Percentiles rank a stretch among this genome's conserved stretches.
These are phyloP conservation scores for Globisporangium canariense DNA, from an alignment of 352 stramenopile genomes.

Conservation along the genomic window DNA sequence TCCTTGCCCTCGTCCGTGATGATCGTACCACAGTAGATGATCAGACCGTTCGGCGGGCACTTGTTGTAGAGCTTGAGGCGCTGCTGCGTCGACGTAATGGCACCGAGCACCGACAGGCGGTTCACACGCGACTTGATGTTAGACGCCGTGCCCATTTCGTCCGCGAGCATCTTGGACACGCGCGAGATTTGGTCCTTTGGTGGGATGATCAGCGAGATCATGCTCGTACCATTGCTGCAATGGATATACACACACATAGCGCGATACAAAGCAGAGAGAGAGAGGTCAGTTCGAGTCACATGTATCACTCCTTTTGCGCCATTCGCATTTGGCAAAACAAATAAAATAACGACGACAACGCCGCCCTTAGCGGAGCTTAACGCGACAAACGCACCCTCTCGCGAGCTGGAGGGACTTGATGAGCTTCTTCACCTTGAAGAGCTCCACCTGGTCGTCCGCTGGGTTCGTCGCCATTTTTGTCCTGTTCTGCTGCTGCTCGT, in stretches of 20 bases:
- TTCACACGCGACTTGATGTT: slow-evolving; percentile 99
- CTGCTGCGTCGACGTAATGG: slow-evolving; percentile 99
- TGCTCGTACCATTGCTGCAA: slow-evolving; percentile 97
- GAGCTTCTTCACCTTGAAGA: slow-evolving; percentile 99
- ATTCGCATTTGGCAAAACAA: slow-evolving; percentile 11
- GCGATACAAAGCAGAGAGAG: background rate
- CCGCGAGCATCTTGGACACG: slow-evolving; percentile 97
- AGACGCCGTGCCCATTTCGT: slow-evolving; percentile 99
- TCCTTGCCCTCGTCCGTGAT: slow-evolving; percentile 99
- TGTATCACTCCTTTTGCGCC: background rate
- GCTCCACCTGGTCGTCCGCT: slow-evolving; percentile 95
- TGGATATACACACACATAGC: background rate
- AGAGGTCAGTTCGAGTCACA: background rate
- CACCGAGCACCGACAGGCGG: slow-evolving; percentile 95
- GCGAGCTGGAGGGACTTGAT: slow-evolving; percentile 97
- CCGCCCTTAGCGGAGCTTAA: background rate
- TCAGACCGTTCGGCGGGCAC: slow-evolving; percentile 95
- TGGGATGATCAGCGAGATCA: slow-evolving; percentile 99
- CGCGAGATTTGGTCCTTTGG: slow-evolving; percentile 98
- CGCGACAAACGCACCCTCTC: slow-evolving; percentile 52
- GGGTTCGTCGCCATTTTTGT: slow-evolving; percentile 29
- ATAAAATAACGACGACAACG: slow-evolving; percentile 1
- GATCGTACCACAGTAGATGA: slow-evolving; percentile 99
- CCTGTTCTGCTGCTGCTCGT: slow-evolving; percentile 5
- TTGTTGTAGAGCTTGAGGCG: slow-evolving; percentile 99